Evolutionary conservation across 352 stramenopile genomes (phyloP).

Genomic region (Phytophthora palmivora): DNA sequence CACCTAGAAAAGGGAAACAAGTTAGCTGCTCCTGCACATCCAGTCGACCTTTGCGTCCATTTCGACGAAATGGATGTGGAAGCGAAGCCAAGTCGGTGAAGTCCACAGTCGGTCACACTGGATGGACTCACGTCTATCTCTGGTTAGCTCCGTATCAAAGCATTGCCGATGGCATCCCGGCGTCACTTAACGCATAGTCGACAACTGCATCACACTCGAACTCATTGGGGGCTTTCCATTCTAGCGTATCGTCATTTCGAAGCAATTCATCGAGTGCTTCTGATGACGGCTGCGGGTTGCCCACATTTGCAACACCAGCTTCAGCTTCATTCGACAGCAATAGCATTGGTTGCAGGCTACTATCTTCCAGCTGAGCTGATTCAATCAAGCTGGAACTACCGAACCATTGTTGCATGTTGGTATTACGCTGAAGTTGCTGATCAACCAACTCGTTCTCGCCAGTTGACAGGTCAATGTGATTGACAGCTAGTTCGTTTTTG

Average conservation of each 20-base stretch:
- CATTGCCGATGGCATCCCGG: conserved; percentile 33
- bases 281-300: conserved; percentile 25
- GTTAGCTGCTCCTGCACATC: conserved; percentile 21
- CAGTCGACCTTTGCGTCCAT: not conserved
- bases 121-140: conserved; percentile 18
- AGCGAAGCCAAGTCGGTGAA: not conserved
- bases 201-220: conserved; percentile 28
- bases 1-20: conserved; percentile 22
- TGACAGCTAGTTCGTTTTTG: conserved; percentile 7
- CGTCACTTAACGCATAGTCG: conserved; percentile 39
- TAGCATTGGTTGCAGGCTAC: conserved; percentile 3
- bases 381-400: not conserved
- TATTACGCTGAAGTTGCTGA: not conserved
- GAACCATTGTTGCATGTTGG: conserved; percentile 27
- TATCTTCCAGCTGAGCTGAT: conserved; percentile 1
- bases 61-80: conserved; percentile 6
- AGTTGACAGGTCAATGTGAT: not conserved
- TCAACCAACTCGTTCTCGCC: conserved; percentile 1
- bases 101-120: not conserved
- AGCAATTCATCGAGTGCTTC: conserved; percentile 44
- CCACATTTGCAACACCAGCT: not conserved
- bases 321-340: conserved; percentile 21
- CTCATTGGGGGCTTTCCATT: conserved; percentile 38
- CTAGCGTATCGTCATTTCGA: conserved; percentile 30
- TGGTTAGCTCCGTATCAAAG: conserved; percentile 28